Evolutionary conservation across 805 yeast genomes (phyloP).

Genomic region (Saccharomyces jurei): DNA sequence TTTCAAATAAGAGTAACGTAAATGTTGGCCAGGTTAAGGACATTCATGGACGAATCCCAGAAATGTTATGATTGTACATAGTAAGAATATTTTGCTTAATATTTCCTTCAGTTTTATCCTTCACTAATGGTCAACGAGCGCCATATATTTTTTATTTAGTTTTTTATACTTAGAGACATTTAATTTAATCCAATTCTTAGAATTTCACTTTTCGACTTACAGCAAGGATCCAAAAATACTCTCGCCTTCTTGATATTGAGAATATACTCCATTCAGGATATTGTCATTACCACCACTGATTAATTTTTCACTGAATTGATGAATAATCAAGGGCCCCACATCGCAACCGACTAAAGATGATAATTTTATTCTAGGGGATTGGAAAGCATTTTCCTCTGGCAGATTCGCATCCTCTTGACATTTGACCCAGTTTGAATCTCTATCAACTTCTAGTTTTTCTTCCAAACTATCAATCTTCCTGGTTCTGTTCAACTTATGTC

Average conservation of each 20-base stretch:
- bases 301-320: constrained; percentile 29
- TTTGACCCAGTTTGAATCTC: constrained; percentile 28
- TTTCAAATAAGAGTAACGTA: constrained; percentile 30
- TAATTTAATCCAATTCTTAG: background rate
- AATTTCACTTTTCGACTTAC: background rate
- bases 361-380: constrained; percentile 21
- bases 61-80: constrained; percentile 20
- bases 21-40: constrained; percentile 28
- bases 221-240: background rate
- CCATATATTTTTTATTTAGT: background rate
- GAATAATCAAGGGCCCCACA: constrained; percentile 35
- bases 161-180: background rate
- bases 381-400: constrained; percentile 6
- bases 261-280: background rate
- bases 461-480: constrained; percentile 8
- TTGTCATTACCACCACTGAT: background rate
- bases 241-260: background rate
- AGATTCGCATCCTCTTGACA: constrained; percentile 19
- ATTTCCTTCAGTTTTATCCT: background rate
- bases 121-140: background rate
- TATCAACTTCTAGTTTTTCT: constrained; percentile 16
- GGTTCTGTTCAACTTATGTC: constrained; percentile 11
- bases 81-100: constrained; percentile 2
- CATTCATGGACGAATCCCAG: constrained; percentile 26
- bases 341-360: constrained; percentile 35